Base-by-base conservation (phyloP, 2,329 filamentous ascomycete genomes). In the Proliferodiscus dingleyae region DNA sequence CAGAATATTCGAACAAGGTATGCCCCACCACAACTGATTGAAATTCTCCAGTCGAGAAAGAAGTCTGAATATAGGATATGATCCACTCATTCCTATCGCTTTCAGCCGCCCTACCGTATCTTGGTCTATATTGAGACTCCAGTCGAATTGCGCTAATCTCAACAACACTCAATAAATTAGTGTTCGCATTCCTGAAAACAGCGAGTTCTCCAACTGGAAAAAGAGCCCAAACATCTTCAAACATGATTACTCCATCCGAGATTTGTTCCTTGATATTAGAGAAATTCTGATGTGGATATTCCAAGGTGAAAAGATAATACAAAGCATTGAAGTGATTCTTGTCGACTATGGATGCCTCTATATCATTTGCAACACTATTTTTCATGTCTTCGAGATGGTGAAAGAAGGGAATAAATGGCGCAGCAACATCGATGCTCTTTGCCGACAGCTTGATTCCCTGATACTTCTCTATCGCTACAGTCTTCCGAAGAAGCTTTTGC, bases 211-310 rank as follows among this genome's bases (percentile, higher is more conserved):
- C 32, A 7, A n/a, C 7, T 34, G 6, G 32, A 34, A 34, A 34
- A 34, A 45, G 34, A n/a, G 42, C 42, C 42, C 42, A 45, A 5
- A 29, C 21, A 3, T 45, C 22, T n/a, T 45, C 34, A 15, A 16
- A 28, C 3, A 18, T 32, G n/a, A 45, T 36, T 61, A 43, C 67
- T 63, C 53, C 56, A 73, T 47, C 43, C 73, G 45, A 74, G 67
- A 10, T 22, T 23, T 5, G 33, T 26, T 37, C 37, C 23, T 18
- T 47, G 13, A 18, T 18, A 38, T n/a, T 37, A 13, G n/a, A n/a
- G n/a, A n/a, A n/a, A n/a, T n/a, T n/a, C 7, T 11, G 18, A 10
- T 11, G 32, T 9, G 26, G 18, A 6, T 3, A 15, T 1, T 33
- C 42, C 3, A 16, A 4, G 8, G 10, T 44, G 5, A n/a, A 11